Evolutionary conservation across 23 red algal species (phyloP), one percentile per base, ranked within the genome.

Genomic region (Gracilaria caudata): DNA sequence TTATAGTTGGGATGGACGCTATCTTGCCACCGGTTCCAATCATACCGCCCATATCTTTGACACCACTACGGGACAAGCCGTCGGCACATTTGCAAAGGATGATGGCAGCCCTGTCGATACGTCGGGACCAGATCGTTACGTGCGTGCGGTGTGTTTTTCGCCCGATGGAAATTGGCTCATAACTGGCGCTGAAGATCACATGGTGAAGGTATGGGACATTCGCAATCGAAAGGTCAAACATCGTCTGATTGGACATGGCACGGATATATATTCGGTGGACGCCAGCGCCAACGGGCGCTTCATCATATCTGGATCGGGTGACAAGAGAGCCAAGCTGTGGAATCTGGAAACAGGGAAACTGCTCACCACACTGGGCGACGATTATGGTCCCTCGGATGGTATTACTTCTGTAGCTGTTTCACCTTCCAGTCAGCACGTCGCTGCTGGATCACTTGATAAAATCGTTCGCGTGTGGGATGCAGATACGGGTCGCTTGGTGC

Each of bases 181-280:
- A 30, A 98, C 95, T 13, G 95, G 95, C 17, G 80, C 90, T 7
- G 95, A 98, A 63, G 95, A 98, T 77, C 95, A 83, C 26, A 65
- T 91, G 33, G 95, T 98, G 28, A 90, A 80, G 49, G 83, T 98
- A 14, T 98, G 95, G 95, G 95, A 98, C 59, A 63, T 98, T 19
- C 78, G 92, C 26, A 90, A 77, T 57, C 78, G 90, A 20, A 91
- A 84, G 9, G 90, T 98, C 19, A 89, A 90, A 57, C 82, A 91
- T 57, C 54, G 37, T 49, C 60, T 98, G 9, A 47, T 65, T 21
- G 95, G 95, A 1, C 95, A 98, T 30, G 80, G 38, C 23, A 94
- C 90, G 24, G 90, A 98, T 66, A 94, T 98, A 35, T 98, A 98
- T 79, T 98, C 95, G 6, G 95, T 98, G 23, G 95, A 98, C 60